Evolutionary conservation across 768 basidiomycete species (phyloP).

Genomic region (Kwoniella sp.): DNA sequence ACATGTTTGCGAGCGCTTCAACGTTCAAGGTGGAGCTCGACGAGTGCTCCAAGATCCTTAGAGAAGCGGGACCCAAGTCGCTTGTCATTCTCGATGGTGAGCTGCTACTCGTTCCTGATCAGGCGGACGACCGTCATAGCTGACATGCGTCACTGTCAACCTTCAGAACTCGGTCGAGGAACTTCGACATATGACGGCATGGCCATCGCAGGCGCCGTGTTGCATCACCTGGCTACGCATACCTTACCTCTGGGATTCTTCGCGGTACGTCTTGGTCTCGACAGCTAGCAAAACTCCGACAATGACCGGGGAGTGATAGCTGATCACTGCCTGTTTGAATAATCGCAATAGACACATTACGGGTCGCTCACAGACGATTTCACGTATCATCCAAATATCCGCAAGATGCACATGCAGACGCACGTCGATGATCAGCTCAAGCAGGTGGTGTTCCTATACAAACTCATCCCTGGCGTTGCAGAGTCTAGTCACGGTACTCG

Average conservation of each 20-base stretch:
- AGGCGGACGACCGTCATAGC: too few relatives aligned
- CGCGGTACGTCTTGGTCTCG: slow-evolving; percentile 59
- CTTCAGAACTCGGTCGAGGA: slow-evolving; percentile 86
- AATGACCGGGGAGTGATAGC: neutral
- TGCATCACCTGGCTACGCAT: slow-evolving; percentile 92
- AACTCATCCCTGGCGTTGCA: slow-evolving; percentile 66
- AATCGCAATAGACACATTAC: slow-evolving; percentile 71
- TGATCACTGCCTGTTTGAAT: neutral
- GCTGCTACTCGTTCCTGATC: slow-evolving; percentile 43
- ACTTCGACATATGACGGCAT: slow-evolving; percentile 99
- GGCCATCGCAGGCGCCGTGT: slow-evolving; percentile 93
- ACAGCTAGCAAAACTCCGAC: neutral
- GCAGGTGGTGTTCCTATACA: slow-evolving; percentile 91
- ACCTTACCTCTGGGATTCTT: slow-evolving; percentile 91
- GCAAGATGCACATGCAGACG: slow-evolving; percentile 95
- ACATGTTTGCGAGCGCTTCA: slow-evolving; percentile 56
- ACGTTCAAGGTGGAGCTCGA: slow-evolving; percentile 99
- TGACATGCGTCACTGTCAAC: slow-evolving; percentile 8
- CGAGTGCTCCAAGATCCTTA: slow-evolving; percentile 91
- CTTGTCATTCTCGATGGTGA: slow-evolving; percentile 91
- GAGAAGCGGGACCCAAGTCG: slow-evolving; percentile 90
- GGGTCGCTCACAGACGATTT: slow-evolving; percentile 94
- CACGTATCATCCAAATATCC: slow-evolving; percentile 84
- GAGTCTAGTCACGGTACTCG: slow-evolving; percentile 56
- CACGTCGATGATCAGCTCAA: slow-evolving; percentile 79